These are phyloP conservation scores for Aspergillus sp. DNA, from an alignment of 2,329 filamentous ascomycete species.

Conservation along the genomic window DNA sequence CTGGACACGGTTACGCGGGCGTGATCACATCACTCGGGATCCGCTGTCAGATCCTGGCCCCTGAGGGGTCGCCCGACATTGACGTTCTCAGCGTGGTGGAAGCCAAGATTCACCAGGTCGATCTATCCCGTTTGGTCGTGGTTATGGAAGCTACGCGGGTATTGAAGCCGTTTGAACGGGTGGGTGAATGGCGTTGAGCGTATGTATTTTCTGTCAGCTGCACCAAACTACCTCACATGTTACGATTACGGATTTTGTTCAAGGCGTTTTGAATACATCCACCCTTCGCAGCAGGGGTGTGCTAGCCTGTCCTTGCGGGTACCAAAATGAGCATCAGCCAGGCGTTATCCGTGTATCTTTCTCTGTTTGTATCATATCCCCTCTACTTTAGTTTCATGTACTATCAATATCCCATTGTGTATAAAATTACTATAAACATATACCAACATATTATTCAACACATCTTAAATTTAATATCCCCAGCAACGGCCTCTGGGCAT, in stretches of 20 bases:
- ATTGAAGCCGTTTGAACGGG: slow-evolving; percentile 33
- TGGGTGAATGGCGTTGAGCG: slow-evolving; percentile 30
- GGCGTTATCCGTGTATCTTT: background rate
- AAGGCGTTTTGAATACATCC: too few relatives aligned
- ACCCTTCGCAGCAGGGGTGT: background rate
- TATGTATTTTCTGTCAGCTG: background rate
- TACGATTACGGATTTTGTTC: too few relatives aligned
- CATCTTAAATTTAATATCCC: too few relatives aligned
- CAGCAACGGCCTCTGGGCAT: too few relatives aligned
- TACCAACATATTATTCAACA: too few relatives aligned
- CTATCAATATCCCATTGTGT: background rate
- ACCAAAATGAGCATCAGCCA: background rate
- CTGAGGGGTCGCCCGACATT: slow-evolving; percentile 24
- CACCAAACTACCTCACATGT: background rate
- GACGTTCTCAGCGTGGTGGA: slow-evolving; percentile 35
- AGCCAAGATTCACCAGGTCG: slow-evolving; percentile 33
- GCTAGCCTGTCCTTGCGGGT: background rate
- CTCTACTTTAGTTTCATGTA: background rate
- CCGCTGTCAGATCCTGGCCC: slow-evolving; percentile 27
- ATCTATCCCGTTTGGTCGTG: slow-evolving; percentile 33
- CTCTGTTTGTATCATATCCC: background rate
- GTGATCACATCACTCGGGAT: slow-evolving; percentile 34
- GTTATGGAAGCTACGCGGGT: slow-evolving; percentile 34
- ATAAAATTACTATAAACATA: too few relatives aligned
- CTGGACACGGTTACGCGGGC: slow-evolving; percentile 24